Evolutionary conservation across 139 green algal genomes (phyloP).

Genomic region (Volvox reticuliferus): DNA sequence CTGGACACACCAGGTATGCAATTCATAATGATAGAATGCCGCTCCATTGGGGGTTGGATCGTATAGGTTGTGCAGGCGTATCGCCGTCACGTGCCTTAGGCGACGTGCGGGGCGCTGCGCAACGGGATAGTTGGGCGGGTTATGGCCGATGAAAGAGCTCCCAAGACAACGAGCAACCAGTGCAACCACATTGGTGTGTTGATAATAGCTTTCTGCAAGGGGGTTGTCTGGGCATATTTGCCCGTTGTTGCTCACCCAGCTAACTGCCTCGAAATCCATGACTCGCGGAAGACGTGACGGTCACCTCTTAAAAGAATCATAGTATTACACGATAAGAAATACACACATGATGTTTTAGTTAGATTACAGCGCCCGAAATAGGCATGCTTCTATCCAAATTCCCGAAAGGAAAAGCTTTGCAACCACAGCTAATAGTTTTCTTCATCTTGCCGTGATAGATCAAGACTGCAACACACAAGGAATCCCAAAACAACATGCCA

Average conservation of each 20-base stretch:
- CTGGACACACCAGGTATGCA: not conserved
- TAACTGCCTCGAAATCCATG: conserved; percentile 1
- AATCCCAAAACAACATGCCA: no score
- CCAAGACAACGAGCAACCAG: not conserved
- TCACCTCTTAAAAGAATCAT: no score
- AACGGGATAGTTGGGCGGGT: not conserved
- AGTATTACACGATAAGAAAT: no score
- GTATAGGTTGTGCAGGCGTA: conserved; percentile 34
- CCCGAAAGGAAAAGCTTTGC: no score
- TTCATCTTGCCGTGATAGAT: no score
- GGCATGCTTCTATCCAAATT: no score
- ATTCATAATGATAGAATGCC: not conserved
- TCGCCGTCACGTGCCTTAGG: conserved; percentile 18
- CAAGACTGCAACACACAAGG: no score
- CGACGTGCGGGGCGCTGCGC: conserved; percentile 24
- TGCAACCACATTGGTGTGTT: not conserved
- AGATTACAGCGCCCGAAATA: no score
- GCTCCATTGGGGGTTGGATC: not conserved
- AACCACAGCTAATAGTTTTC: no score
- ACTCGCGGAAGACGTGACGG: not conserved
- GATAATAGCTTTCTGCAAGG: not conserved
- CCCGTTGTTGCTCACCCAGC: not conserved
- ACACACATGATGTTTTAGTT: no score
- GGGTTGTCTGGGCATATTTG: not conserved
- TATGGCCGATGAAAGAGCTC: not conserved